These are phyloP conservation scores for Cercospora canescens DNA, from an alignment of 2,329 filamentous ascomycete genomes.

Conservation along the genomic window DNA sequence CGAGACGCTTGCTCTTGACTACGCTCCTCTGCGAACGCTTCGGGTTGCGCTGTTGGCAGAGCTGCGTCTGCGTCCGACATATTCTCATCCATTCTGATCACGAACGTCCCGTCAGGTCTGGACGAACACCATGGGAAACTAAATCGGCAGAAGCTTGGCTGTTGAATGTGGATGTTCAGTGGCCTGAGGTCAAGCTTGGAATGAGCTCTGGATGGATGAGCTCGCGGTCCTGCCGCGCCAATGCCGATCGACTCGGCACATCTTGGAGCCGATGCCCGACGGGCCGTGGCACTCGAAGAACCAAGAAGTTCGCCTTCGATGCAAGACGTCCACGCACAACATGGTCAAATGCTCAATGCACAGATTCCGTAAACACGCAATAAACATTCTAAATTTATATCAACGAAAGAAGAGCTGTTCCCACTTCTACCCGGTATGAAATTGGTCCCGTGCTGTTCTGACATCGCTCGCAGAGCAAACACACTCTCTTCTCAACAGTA, in stretches of 20 bases:
- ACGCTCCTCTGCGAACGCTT: neutral
- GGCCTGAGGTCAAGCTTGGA: neutral
- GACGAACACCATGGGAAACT: neutral
- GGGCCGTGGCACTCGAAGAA: neutral
- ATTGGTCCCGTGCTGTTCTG: neutral
- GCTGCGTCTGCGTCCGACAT: conserved; percentile 8
- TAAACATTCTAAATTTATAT: neutral
- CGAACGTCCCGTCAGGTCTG: neutral
- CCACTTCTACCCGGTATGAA: neutral
- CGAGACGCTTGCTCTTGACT: conserved; percentile 1
- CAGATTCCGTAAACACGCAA: neutral
- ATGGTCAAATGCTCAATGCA: neutral
- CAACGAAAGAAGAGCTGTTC: neutral
- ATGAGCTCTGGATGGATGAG: neutral
- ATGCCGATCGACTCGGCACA: neutral
- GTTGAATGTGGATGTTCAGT: neutral
- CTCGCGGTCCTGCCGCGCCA: neutral
- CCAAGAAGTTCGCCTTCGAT: neutral
- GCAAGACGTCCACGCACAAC: neutral
- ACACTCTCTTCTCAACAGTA: neutral
- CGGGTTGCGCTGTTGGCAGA: neutral
- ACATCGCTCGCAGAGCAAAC: neutral
- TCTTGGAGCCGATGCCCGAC: neutral
- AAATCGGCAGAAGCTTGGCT: neutral
- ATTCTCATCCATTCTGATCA: conserved; percentile 5